Percentiles rank a stretch among this genome's conserved stretches.
phyloP scores from a whole-genome alignment of 371 early-diverging fungal genomes.

The Syncephalastrum contaminatum region DNA sequence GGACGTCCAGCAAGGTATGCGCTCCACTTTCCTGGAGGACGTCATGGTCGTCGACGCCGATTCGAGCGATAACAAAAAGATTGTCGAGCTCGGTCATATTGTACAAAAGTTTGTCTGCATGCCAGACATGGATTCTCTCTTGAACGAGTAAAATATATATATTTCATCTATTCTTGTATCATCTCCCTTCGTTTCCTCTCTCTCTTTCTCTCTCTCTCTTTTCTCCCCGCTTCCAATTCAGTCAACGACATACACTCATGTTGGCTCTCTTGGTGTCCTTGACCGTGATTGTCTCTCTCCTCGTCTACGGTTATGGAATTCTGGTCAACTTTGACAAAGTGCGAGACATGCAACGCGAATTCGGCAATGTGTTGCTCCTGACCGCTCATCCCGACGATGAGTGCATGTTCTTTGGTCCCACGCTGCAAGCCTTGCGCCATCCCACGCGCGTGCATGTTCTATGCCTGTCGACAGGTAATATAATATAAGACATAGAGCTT shows the following conservation, averaged over 20 bases:
- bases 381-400: slow-evolving; percentile 99
- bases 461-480: slow-evolving; percentile 84
- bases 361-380: slow-evolving; percentile 65
- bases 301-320: slow-evolving; percentile 11
- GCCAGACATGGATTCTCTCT: slow-evolving; percentile 61
- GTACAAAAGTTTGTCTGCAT: slow-evolving; percentile 64
- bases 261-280: too few species aligned
- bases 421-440: slow-evolving; percentile 48
- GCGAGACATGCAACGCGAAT: not conserved
- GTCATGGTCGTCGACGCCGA: slow-evolving; percentile 59
- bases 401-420: slow-evolving; percentile 98
- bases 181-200: too few species aligned
- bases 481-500: not conserved
- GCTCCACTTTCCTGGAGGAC: slow-evolving; percentile 61
- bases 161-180: too few species aligned
- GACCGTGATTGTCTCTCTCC: slow-evolving; percentile 6
- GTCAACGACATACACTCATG: too few species aligned
- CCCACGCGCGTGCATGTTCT: slow-evolving; percentile 61
- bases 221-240: too few species aligned
- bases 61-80: slow-evolving; percentile 45
- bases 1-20: slow-evolving; percentile 61
- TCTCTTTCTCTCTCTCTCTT: too few species aligned
- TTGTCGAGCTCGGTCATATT: slow-evolving; percentile 64
- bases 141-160: slow-evolving; percentile 20
- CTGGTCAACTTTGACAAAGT: slow-evolving; percentile 6